Conservation (phyloP, 2,329 filamentous ascomycete genomes). For the Dactylonectria estremocensis region DNA sequence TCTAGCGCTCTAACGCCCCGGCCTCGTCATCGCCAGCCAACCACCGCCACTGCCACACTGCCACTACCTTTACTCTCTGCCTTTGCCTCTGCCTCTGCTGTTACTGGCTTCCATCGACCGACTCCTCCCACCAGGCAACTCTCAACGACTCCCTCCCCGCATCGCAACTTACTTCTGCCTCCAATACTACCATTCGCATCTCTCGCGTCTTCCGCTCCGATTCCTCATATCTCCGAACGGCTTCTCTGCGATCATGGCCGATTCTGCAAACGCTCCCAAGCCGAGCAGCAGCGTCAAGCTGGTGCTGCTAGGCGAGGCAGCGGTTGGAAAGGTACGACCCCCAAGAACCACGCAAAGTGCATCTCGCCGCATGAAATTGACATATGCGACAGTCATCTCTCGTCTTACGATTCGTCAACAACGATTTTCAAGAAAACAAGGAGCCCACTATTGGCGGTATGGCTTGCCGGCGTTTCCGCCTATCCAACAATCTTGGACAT, state of each 20-base stretch:
- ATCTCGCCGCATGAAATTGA: constrained; percentile 44
- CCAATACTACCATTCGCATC: constrained; percentile 14
- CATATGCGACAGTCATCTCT: constrained; percentile 82
- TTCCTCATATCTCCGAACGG: constrained; percentile 12
- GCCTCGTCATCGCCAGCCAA: constrained; percentile 49
- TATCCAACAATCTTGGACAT: constrained; percentile 8
- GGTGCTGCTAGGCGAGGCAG: constrained; percentile 95
- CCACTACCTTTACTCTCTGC: constrained; percentile 16
- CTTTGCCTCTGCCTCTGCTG: constrained; percentile 27
- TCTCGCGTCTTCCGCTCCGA: neutral
- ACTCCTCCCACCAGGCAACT: constrained; percentile 43
- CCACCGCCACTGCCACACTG: constrained; percentile 44
- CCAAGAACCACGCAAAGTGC: constrained; percentile 2
- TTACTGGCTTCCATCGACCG: constrained; percentile 35
- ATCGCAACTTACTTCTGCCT: constrained; percentile 17
- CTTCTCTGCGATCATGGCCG: constrained; percentile 54
- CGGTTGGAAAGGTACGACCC: constrained; percentile 90
- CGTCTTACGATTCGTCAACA: constrained; percentile 98
- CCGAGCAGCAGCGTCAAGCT: constrained; percentile 99
- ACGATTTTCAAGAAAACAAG: constrained; percentile 99
- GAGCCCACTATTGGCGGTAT: constrained; percentile 98
- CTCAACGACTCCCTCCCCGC: constrained; percentile 20
- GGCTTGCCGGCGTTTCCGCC: constrained; percentile 49
- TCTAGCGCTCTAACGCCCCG: constrained; percentile 36
- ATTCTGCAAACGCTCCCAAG: constrained; percentile 79